Conservation (phyloP, 108 stramenopile species). For the Nitzschia inconspicua region DNA sequence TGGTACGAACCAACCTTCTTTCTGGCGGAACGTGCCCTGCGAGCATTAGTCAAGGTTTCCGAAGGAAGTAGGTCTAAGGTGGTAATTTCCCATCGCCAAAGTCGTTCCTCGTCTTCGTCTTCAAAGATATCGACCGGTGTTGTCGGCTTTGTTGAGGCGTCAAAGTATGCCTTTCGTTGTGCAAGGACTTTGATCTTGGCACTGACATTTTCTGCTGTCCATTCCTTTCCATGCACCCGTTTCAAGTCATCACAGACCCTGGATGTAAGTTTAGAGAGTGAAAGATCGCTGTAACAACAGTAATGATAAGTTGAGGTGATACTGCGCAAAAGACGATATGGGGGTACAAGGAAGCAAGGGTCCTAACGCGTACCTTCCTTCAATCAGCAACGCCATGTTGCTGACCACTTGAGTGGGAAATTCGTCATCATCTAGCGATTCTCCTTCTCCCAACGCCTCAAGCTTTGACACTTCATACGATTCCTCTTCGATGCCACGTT, state of each 20-base stretch:
- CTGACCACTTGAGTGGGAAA: constrained; percentile 52
- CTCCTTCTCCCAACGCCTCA: background rate
- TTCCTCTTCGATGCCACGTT: constrained; percentile 12
- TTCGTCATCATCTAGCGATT: constrained; percentile 11
- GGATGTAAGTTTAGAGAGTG: constrained; percentile 44
- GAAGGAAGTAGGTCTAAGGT: constrained; percentile 55
- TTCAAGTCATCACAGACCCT: constrained; percentile 34
- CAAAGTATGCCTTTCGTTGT: constrained; percentile 52
- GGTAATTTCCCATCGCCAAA: constrained; percentile 81
- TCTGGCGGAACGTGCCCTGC: constrained; percentile 55
- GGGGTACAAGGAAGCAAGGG: too few species aligned
- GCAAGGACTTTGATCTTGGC: constrained; percentile 68
- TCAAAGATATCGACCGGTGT: constrained; percentile 23
- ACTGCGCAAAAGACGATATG: background rate
- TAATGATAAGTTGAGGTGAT: background rate
- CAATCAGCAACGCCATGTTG: constrained; percentile 46
- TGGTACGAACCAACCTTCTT: constrained; percentile 51
- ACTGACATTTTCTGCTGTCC: constrained; percentile 42
- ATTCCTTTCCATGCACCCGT: constrained; percentile 14
- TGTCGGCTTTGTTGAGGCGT: background rate
- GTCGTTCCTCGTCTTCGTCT: constrained; percentile 30
- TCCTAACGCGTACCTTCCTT: constrained; percentile 50
- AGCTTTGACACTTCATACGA: constrained; percentile 9
- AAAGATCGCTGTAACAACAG: constrained; percentile 34
- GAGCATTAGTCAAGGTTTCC: constrained; percentile 35